phyloP scores from a whole-genome alignment of 2,329 filamentous ascomycete species.

The Cladosporium austrohemisphaericum region DNA sequence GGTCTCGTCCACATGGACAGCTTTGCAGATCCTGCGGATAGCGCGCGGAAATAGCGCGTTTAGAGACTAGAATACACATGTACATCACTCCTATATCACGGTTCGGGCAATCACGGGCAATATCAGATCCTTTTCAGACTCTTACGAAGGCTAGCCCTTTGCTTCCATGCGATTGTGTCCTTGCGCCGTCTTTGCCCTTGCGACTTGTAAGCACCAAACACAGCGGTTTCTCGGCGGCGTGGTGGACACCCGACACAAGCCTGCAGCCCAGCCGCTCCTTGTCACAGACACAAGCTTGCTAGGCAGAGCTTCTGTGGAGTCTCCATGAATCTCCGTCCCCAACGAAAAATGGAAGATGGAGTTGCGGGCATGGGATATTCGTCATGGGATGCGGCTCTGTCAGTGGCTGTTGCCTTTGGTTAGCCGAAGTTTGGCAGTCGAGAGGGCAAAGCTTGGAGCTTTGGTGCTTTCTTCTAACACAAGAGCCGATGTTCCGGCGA shows the following conservation, averaged over 20 bases:
- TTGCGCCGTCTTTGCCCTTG: conserved; percentile 8
- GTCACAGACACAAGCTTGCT: conserved; percentile 8
- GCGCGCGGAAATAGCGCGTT: background rate
- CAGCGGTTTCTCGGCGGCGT: conserved; percentile 10
- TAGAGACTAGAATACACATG: background rate
- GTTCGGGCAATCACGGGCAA: conserved; percentile 6
- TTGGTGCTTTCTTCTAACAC: background rate
- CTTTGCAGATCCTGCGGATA: background rate
- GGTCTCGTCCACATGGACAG: background rate
- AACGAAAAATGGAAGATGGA: conserved; percentile 15
- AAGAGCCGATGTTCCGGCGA: conserved; percentile 13
- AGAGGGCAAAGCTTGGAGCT: conserved; percentile 6
- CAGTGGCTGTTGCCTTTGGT: conserved; percentile 9
- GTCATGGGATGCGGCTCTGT: conserved; percentile 6
- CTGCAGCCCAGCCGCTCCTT: conserved; percentile 12
- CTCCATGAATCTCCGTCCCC: conserved; percentile 16
- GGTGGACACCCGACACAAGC: conserved; percentile 16
- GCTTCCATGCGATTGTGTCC: background rate
- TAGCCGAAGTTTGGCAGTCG: conserved; percentile 4
- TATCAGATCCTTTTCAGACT: conserved; percentile 1
- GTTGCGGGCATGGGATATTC: conserved; percentile 8
- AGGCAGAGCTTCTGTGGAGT: conserved; percentile 10
- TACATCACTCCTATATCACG: background rate
- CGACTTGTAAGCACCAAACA: conserved; percentile 5
- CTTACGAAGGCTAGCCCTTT: conserved; percentile 3